Base-by-base conservation (phyloP, 768 basidiomycete species). In the Auricularia heimuer region DNA sequence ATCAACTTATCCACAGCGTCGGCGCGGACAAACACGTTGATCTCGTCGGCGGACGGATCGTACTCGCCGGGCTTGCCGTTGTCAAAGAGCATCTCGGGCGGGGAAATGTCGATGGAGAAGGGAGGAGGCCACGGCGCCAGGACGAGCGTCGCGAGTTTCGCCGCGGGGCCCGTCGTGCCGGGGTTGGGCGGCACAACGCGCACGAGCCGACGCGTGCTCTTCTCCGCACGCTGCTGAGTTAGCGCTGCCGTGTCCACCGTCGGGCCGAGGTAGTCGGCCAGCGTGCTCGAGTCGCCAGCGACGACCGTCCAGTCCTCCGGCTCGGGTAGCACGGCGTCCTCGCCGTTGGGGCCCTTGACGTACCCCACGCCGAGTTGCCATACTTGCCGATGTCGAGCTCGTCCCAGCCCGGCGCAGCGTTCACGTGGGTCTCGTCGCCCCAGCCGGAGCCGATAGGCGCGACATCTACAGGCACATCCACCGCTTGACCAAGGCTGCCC, bases 201-300 rank as follows among this genome's bases (percentile, higher is more conserved):
- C 64, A 79, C 77, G 71, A 91, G 76, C 37, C 81, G 79, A 11
- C 89, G 80, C 64, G 85, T 81, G 1, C 86, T 86, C 39, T 77
- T 80, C 73, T 91, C 89, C 63, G 88, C 83, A 61, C 89, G 74
- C 8, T 86, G 87, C 1, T 85, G 78, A 4, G 78, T 80, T 69
- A 90, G 88, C 0, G 88, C 88, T 63, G 81, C 69, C 0, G 87
- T 83, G 42, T 90, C 73, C 4, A 74, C 71, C 12, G 81, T 83
- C 2, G 83, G 83, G 0, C 87, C 89, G 4, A 90, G 73, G 51
- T 83, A 70, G 3, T 75, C 68, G 51, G 77, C 64, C 44, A 85
- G 71, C n/a, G 71, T 68, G 61, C 70, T 3, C 62, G 10, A 10
- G 66, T 42, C 4, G 72, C 70, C 44, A 1, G 11, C 44, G 44